Evolutionary conservation across 768 basidiomycete species (phyloP).

Genomic region (Fomitopsis pulvina): DNA sequence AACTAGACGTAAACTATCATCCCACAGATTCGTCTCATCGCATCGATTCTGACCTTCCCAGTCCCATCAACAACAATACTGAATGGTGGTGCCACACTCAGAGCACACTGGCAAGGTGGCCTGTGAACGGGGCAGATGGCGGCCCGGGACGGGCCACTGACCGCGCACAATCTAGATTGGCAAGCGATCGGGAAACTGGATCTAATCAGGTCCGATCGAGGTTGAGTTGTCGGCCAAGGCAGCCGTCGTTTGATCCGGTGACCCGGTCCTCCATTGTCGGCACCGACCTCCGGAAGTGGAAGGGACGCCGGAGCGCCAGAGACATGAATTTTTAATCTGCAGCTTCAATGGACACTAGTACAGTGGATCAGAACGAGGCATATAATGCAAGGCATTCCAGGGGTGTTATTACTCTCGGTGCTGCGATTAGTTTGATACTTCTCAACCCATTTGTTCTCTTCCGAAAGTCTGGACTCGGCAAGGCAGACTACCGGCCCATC

Average conservation of each 20-base stretch:
- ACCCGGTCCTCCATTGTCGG: background rate
- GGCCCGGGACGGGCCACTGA: background rate
- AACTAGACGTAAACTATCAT: no score
- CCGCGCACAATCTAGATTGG: background rate
- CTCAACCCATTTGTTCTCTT: background rate
- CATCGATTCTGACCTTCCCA: no score
- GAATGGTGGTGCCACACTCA: no score
- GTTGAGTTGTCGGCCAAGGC: background rate
- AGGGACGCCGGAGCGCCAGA: background rate
- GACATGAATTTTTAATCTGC: no score
- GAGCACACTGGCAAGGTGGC: no score
- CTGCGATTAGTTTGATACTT: background rate
- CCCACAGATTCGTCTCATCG: no score
- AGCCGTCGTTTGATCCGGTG: background rate
- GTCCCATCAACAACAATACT: no score
- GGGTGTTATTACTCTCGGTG: no score
- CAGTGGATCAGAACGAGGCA: background rate
- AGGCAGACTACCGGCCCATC: conserved; percentile 15
- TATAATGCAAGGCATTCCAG: background rate
- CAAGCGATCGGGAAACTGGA: background rate
- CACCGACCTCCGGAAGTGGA: background rate
- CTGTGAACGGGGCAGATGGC: background rate
- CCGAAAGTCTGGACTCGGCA: background rate
- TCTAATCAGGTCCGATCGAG: conserved; percentile 2
- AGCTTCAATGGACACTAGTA: no score